phyloP scores from a whole-genome alignment of 2,329 filamentous ascomycete genomes.

The Claviceps humidiphila region DNA sequence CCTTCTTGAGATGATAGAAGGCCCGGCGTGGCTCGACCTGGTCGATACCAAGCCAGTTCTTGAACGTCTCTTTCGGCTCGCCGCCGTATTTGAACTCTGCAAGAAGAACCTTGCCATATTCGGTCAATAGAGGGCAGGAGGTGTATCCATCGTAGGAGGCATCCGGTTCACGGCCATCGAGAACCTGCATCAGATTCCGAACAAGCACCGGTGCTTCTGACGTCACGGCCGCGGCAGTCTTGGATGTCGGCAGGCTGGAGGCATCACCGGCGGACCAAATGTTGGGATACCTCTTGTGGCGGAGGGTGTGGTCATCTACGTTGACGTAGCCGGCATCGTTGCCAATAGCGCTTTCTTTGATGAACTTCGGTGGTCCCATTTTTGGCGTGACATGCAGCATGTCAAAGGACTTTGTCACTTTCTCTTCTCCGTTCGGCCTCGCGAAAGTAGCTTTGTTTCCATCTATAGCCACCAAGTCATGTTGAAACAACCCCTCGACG shows the following conservation, averaged over 20 bases:
- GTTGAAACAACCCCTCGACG: constrained; percentile 45
- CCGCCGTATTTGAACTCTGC: constrained; percentile 54
- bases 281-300: constrained; percentile 39
- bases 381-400: constrained; percentile 45
- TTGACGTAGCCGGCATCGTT: constrained; percentile 45
- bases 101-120: constrained; percentile 49
- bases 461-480: constrained; percentile 39
- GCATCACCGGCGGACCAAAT: constrained; percentile 48
- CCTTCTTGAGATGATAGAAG: constrained; percentile 52
- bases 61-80: constrained; percentile 50
- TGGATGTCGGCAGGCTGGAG: constrained; percentile 44
- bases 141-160: constrained; percentile 41
- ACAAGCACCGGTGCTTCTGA: constrained; percentile 38
- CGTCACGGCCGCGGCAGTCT: constrained; percentile 41
- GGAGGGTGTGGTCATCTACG: constrained; percentile 38
- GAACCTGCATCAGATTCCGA: constrained; percentile 28
- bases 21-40: constrained; percentile 40
- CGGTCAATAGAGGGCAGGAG: constrained; percentile 38
- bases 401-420: constrained; percentile 36
- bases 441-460: constrained; percentile 40
- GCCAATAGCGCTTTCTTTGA: constrained; percentile 39
- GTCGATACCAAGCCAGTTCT: constrained; percentile 38
- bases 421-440: constrained; percentile 26
- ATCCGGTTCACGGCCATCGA: constrained; percentile 32
- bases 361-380: constrained; percentile 42